Evolutionary conservation across 805 yeast species (phyloP), one percentile per base, ranked within the genome.

Genomic region (Saccharomycopsis fermentans): DNA sequence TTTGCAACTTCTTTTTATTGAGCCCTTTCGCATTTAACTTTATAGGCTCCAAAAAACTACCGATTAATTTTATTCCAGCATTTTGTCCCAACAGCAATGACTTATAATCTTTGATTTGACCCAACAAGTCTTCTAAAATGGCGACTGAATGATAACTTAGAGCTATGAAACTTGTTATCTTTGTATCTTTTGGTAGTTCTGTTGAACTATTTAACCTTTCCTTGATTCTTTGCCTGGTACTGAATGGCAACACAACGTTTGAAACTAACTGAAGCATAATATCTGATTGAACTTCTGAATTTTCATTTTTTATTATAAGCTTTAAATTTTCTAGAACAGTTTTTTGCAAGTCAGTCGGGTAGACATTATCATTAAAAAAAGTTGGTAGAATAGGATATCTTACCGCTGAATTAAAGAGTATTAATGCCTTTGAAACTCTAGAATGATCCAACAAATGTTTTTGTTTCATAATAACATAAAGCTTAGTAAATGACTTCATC

Each of bases 341-440:
- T 1, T 65, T 62, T 66, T 91, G 98, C 50, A 92, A 71, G 9
- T 77, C 74, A 0, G 97, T 80, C 56, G 83, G 81, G 26, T 78
- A 79, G 19, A 70, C 65, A 47, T 74, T 72, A 67, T 90, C 96
- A 3, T 72, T 68, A 36, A 74, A 74, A 62, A 74, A 75, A 34
- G 75, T 81, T 8, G 90, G 86, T 39, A 89, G 73, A 12, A 86
- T 76, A 1, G 95, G 96, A 68, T 86, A 90, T 47, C 87, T 73
- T 0, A 87, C 81, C 59, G 90, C 81, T 16, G 82, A 75, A 64
- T 81, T 81, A 65, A 92, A 77, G 4, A 83, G 71, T n/a, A 72
- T 72, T 39, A 89, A 69, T n/a, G 86, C 73, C 24, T 69, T 72
- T 50, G 74, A 79, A n/a, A 82, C 73, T 56, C 69, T 65, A 6